A percentile compares a stretch with the other conserved stretches of the same genome.
Conservation (phyloP, 805 yeast species). For the Suhomyces canberraensis region DNA sequence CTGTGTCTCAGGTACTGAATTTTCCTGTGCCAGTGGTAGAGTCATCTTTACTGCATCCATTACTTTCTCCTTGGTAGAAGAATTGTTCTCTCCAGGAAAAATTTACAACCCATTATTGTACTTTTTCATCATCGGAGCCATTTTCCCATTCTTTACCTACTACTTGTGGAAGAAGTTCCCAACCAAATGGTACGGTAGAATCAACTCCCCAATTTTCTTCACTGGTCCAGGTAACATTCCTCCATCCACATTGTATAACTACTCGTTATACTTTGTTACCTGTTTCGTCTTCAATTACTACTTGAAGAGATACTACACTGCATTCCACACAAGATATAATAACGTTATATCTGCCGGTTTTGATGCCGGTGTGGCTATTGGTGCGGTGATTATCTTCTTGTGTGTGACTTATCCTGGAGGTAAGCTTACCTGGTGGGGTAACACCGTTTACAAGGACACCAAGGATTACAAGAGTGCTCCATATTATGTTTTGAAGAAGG, state of each 20-base stretch:
- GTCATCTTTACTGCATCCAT: conserved; percentile 18
- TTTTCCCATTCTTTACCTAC: conserved; percentile 20
- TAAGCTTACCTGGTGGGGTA: conserved; percentile 15
- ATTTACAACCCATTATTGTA: conserved; percentile 27
- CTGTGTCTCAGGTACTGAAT: conserved; percentile 15
- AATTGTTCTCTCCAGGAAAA: conserved; percentile 27
- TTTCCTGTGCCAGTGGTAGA: conserved; percentile 18
- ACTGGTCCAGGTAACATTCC: conserved; percentile 17
- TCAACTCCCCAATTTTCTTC: conserved; percentile 12
- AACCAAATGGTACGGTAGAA: conserved; percentile 17
- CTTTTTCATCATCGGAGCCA: conserved; percentile 33
- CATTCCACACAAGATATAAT: conserved; percentile 13
- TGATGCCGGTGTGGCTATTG: conserved; percentile 26
- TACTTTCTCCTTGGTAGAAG: conserved; percentile 39
- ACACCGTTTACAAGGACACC: conserved; percentile 13
- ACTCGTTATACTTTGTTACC: conserved; percentile 15
- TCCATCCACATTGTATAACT: conserved; percentile 16
- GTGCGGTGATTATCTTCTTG: conserved; percentile 38
- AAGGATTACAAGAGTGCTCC: conserved; percentile 10
- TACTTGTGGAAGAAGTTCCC: conserved; percentile 12
- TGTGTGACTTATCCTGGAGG: conserved; percentile 20
- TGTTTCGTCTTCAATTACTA: conserved; percentile 15
- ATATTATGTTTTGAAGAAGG: conserved; percentile 9
- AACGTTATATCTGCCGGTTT: conserved; percentile 14
- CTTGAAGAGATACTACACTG: conserved; percentile 10